Evolutionary conservation across 306 rosid genomes (phyloP).

Genomic region (Elaeagnus macrophylla): DNA sequence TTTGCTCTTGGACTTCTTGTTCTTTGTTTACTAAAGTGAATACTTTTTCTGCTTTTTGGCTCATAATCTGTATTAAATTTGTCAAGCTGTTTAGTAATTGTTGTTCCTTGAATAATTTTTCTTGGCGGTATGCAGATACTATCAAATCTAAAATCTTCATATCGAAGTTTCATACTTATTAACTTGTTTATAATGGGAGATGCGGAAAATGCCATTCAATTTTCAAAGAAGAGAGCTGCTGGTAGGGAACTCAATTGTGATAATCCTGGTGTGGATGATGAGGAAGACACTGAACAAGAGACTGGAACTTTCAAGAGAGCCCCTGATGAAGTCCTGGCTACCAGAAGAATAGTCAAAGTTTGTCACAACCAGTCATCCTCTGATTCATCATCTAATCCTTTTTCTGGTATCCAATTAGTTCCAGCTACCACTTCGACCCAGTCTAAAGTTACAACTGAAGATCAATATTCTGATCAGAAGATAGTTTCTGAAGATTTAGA

Average conservation of each 20-base stretch:
- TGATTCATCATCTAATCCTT: slow-evolving; percentile 68
- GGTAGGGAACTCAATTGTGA: slow-evolving; percentile 80
- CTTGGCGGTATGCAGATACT: slow-evolving; percentile 31
- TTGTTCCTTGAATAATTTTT: not conserved
- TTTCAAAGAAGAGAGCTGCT: slow-evolving; percentile 90
- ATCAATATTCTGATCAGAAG: slow-evolving; percentile 27
- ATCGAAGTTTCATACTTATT: not conserved
- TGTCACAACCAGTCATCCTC: slow-evolving; percentile 52
- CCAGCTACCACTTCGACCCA: slow-evolving; percentile 27
- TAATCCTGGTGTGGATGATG: slow-evolving; percentile 73
- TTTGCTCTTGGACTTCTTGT: too few species aligned
- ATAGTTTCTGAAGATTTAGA: slow-evolving; percentile 23
- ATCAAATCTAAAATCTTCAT: slow-evolving; percentile 5
- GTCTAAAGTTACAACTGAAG: slow-evolving; percentile 32
- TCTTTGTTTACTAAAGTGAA: too few species aligned
- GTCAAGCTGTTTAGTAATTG: too few species aligned
- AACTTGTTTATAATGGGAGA: slow-evolving; percentile 55
- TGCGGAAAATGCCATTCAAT: slow-evolving; percentile 51
- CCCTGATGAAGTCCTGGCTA: slow-evolving; percentile 78
- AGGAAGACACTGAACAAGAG: slow-evolving; percentile 58
- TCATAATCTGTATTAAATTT: too few species aligned
- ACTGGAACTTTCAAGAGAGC: slow-evolving; percentile 86
- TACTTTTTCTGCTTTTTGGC: too few species aligned
- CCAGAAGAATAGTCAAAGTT: slow-evolving; percentile 76
- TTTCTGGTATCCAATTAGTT: slow-evolving; percentile 62